Conservation (phyloP, 2,329 filamentous ascomycete genomes). For the Penicillium sp. region DNA sequence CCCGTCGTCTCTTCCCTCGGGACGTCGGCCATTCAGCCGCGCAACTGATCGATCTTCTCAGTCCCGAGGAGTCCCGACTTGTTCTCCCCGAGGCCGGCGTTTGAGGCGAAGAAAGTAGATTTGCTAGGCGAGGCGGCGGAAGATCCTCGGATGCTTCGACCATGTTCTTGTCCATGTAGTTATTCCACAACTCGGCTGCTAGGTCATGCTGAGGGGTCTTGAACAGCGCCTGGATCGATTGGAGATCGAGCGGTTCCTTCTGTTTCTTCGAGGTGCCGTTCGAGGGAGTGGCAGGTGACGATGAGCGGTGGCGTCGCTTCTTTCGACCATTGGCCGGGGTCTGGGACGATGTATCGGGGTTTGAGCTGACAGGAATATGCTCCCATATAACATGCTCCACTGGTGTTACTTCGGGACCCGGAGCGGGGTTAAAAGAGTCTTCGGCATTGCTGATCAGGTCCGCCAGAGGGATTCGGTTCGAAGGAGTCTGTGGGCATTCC, state of each 20-base stretch:
- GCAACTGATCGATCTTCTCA: conserved; percentile 65
- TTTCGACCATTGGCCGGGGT: conserved; percentile 46
- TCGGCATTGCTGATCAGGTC: conserved; percentile 60
- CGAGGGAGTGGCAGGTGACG: conserved; percentile 64
- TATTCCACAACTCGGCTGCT: conserved; percentile 71
- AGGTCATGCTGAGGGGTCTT: conserved; percentile 68
- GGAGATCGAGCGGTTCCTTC: conserved; percentile 52
- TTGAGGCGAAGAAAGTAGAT: conserved; percentile 67
- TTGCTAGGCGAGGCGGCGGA: conserved; percentile 56
- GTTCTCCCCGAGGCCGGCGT: conserved; percentile 49
- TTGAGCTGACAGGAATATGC: conserved; percentile 43
- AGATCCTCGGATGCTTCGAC: conserved; percentile 45
- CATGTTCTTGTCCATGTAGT: conserved; percentile 57
- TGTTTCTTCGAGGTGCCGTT: conserved; percentile 36
- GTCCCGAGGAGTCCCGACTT: conserved; percentile 44
- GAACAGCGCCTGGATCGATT: conserved; percentile 55
- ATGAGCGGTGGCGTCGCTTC: conserved; percentile 71
- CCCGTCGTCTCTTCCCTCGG: conserved; percentile 59
- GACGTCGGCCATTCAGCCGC: conserved; percentile 63
- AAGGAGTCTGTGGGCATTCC: conserved; percentile 55
- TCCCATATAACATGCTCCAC: conserved; percentile 61
- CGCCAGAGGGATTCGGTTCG: conserved; percentile 55
- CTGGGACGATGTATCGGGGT: conserved; percentile 46
- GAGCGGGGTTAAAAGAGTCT: conserved; percentile 49
- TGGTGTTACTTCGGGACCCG: conserved; percentile 50